Evolutionary conservation across 2,329 filamentous ascomycete species (phyloP), one percentile per base, ranked within the genome.

Genomic region (Cercospora berteroae): DNA sequence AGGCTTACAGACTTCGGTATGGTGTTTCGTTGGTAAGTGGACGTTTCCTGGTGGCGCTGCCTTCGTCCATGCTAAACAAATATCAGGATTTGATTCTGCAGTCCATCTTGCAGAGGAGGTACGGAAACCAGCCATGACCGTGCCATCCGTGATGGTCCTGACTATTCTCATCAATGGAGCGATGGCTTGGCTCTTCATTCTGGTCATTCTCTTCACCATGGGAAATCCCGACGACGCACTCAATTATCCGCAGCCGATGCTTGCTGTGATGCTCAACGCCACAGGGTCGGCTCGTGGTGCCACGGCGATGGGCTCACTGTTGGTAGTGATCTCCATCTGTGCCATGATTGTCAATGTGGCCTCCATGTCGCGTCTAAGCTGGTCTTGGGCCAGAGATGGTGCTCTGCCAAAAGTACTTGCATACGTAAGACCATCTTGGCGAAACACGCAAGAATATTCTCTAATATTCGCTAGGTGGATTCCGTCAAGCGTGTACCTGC

Each of bases 381-480:
- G 73, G 73, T 68, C 66, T 16, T 74, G 70, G 71, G 70, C 73
- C n/a, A 67, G 73, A 57, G 73, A 74, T 55, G 71, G 73, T n/a
- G 73, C 65, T 7, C 58, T 74, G 20, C 72, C 73, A 5, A 64
- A 66, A 25, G 70, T 68, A 59, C 68, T 75, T 27, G 67, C 74
- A 20, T 67, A 75, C 48, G 70, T 75, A 50, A 67, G 69, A 63
- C 4, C 10, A n/a, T 33, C 20, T 33, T 9, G 16, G 20, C 10
- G 23, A 3, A 7, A 56, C 16, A 9, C n/a, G 5, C n/a, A 36
- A 7, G 33, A n/a, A 39, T 7, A 39, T 6, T 56, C 10, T 5
- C 66, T 65, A 48, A 65, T 31, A 8, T 55, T 20, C 23, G 33
- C n/a, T 25, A 69, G 69, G 69, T 70, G 23, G 66, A 70, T 44